Base-by-base conservation (phyloP, 257 asterid species). In the Primulina huaijiensis region DNA sequence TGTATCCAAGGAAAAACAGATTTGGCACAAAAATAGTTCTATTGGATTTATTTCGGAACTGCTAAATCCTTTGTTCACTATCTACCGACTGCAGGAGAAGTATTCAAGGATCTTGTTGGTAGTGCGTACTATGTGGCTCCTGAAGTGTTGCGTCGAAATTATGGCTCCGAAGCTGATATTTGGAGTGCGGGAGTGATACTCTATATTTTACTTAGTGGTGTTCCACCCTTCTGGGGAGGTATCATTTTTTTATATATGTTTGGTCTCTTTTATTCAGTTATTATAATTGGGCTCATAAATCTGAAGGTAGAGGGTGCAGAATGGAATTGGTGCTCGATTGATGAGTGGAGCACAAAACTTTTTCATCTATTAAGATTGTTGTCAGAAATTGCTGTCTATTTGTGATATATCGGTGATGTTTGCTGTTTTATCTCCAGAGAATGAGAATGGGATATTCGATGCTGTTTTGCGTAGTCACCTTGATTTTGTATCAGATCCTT, bases 161-260 rank as follows among this genome's bases (percentile, higher is more conserved):
- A 92, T 70, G 85, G 96, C 34, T 84, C 81, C 19, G 97, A 89
- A 81, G 95, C 93, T 72, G 97, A 92, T 86, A 78, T 92, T 46
- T 92, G 95, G 93, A 89, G 97, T 79, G 96, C 93, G 43, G 97
- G 97, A 60, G 96, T 92, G 31, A 92, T 92, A 72, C 87, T 89
- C 7, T 89, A 89, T 74, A 84, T 89, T 77, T 68, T 92, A 74
- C 91, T 92, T 59, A 82, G 97, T 65, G 95, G 97, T 0, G 95
- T 92, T 69, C 96, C 97, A 17, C 97, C 97, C 30, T 92, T 92
- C 69, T 89, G 89, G 89, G 97, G 97, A 88, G 97, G 97, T 89
- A 78, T 50, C 21, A 0, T 50, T 50, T 50, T 30, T 50, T 16
- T 17, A 14, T 43, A 11, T 43, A 11, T 17, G 21, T 50, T 50